Conservation (phyloP, 441 rosid genomes). For the Eutrema salsugineum region DNA sequence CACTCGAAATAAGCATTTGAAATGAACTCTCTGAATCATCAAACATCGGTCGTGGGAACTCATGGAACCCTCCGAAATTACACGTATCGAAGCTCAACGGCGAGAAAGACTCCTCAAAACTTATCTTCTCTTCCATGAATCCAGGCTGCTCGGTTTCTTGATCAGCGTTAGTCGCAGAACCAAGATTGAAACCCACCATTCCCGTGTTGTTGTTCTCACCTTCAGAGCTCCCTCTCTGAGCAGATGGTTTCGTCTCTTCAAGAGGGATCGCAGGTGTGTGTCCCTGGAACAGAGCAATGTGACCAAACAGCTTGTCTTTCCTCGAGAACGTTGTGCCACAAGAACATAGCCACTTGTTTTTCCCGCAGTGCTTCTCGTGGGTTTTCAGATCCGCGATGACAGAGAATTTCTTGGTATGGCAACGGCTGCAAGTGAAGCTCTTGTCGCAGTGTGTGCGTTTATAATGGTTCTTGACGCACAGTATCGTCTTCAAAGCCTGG, state of each 20-base stretch:
- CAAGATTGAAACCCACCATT: conserved; percentile 41
- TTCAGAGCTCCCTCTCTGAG: conserved; percentile 37
- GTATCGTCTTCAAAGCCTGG: conserved; percentile 86
- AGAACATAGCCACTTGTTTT: conserved; percentile 95
- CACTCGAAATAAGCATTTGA: conserved; percentile 63
- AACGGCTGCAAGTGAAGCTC: conserved; percentile 80
- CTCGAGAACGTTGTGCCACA: conserved; percentile 94
- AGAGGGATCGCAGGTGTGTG: conserved; percentile 90
- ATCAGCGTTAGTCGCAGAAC: conserved; percentile 32
- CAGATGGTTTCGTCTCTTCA: conserved; percentile 59
- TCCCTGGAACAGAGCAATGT: conserved; percentile 89
- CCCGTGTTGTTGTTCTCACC: conserved; percentile 25
- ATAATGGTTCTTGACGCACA: conserved; percentile 93
- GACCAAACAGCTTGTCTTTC: conserved; percentile 97
- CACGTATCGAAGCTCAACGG: conserved; percentile 72
- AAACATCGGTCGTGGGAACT: conserved; percentile 70
- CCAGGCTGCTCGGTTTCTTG: conserved; percentile 34
- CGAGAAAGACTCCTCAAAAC: conserved; percentile 64
- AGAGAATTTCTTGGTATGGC: conserved; percentile 92
- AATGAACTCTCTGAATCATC: conserved; percentile 80
- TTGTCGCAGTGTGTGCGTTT: conserved; percentile 97
- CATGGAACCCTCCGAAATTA: conserved; percentile 74
- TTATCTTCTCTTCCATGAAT: conserved; percentile 47
- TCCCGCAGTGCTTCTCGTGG: conserved; percentile 97
- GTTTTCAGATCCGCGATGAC: conserved; percentile 93